phyloP scores from a whole-genome alignment of 352 stramenopile species.

The Phytopythium ostracodes region DNA sequence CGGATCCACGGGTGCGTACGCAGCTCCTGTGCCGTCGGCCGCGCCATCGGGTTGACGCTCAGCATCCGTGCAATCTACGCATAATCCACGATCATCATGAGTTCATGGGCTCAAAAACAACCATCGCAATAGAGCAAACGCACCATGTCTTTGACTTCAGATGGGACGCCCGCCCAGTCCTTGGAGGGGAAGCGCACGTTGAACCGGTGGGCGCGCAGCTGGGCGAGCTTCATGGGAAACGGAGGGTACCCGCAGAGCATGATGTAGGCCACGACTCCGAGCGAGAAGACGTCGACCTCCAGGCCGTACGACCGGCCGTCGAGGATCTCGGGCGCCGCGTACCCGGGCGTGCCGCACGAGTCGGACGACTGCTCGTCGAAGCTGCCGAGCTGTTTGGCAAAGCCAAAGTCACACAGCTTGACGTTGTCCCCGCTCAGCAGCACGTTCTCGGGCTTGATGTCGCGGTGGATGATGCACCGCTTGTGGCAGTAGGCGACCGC shows the following conservation, averaged over 20 bases:
- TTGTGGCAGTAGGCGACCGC: slow-evolving; percentile 92
- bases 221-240: slow-evolving; percentile 86
- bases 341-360: slow-evolving; percentile 81
- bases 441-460: slow-evolving; percentile 87
- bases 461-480: slow-evolving; percentile 80
- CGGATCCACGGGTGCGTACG: slow-evolving; percentile 63
- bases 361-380: slow-evolving; percentile 63
- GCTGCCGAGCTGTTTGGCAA: slow-evolving; percentile 66
- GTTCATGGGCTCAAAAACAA: background rate
- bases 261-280: slow-evolving; percentile 89
- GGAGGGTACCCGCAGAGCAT: slow-evolving; percentile 85
- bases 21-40: slow-evolving; percentile 59
- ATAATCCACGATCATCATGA: background rate
- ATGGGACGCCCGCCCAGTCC: slow-evolving; percentile 61
- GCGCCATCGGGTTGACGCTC: slow-evolving; percentile 57
- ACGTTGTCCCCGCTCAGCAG: slow-evolving; percentile 67
- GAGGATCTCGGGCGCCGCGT: slow-evolving; percentile 81
- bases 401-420: slow-evolving; percentile 87
- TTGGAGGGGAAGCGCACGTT: slow-evolving; percentile 81
- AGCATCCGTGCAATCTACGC: slow-evolving; percentile 68
- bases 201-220: slow-evolving; percentile 78
- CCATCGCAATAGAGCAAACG: background rate
- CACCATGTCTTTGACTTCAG: slow-evolving; percentile 65
- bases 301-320: slow-evolving; percentile 78
- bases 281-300: slow-evolving; percentile 85